These are phyloP conservation scores for Poteriospumella lacustris DNA, from an alignment of 108 stramenopile species.

Conservation along the genomic window DNA sequence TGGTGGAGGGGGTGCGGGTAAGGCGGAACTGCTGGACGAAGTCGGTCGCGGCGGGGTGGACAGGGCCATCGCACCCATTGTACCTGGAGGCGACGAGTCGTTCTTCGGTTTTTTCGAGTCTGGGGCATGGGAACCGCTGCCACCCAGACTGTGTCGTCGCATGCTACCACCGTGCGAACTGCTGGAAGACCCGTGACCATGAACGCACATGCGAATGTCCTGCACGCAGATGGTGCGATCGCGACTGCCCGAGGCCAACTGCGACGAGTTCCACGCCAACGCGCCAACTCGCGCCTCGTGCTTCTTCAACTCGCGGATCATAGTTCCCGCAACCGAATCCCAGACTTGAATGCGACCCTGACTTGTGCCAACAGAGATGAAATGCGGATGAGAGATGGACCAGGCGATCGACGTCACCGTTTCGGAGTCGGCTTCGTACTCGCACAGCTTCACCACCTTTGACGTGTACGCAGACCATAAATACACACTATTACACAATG, in stretches of 20 bases:
- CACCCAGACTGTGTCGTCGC: too few relatives aligned
- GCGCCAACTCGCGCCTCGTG: constrained; percentile 85
- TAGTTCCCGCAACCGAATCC: constrained; percentile 76
- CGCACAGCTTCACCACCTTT: constrained; percentile 83
- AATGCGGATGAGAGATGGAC: constrained; percentile 76
- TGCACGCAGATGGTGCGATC: constrained; percentile 80
- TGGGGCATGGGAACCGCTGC: too few relatives aligned
- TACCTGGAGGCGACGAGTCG: too few relatives aligned
- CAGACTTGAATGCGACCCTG: constrained; percentile 82
- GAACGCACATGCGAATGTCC: constrained; percentile 67
- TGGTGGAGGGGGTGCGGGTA: too few relatives aligned
- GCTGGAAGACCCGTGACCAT: too few relatives aligned
- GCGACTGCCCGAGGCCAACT: constrained; percentile 83
- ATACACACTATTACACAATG: constrained; percentile 81
- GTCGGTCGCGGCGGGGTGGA: too few relatives aligned
- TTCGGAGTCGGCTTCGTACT: constrained; percentile 42
- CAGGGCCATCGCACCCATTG: too few relatives aligned
- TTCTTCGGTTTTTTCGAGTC: too few relatives aligned
- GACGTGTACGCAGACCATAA: constrained; percentile 84
- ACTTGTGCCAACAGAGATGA: constrained; percentile 79
- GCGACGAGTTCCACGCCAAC: constrained; percentile 74
- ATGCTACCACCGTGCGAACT: too few relatives aligned
- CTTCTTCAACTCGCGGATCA: constrained; percentile 69
- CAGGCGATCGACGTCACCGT: constrained; percentile 83
- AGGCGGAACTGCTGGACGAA: too few relatives aligned